Base-by-base conservation (phyloP, 495 filamentous ascomycete genomes). In the Xylaria telfairii region DNA sequence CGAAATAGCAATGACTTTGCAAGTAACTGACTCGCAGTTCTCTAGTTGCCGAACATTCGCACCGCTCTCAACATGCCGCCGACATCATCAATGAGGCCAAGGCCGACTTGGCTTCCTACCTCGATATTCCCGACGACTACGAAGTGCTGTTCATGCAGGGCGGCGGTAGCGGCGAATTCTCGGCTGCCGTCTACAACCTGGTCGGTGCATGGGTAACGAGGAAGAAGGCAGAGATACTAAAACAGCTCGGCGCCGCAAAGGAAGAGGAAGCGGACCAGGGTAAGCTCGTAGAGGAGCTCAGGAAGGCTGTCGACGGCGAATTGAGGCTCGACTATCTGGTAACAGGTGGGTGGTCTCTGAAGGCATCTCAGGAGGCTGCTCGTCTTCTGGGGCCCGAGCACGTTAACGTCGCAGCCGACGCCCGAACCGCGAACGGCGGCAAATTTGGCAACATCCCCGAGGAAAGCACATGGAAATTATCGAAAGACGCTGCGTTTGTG, bases 301-400 rank as follows among this genome's bases (percentile, higher is more conserved):
- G 87, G 72, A 78, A n/a, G n/a, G n/a, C n/a, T n/a, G n/a, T n/a
- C n/a, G n/a, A n/a, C n/a, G n/a, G n/a, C n/a, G n/a, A n/a, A n/a
- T n/a, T n/a, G n/a, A n/a, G n/a, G n/a, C n/a, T 93, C 28, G 93
- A 95, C 75, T 96, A 96, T 73, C 81, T 95, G 0, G 88, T 95
- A 13, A 95, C 93, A 51, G 93, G 93, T 62, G 32, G 67, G 7
- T 68, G 93, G 93, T 92, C 90, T 41, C 82, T 91, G 70, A 95
- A 95, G 79, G 92, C 92, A 26, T 88, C 86, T 39, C 90, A 92
- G 77, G 93, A 96, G 78, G 92, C 91, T 24, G 82, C 82, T 30
- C 82, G 91, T 39, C 76, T 96, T 6, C 76, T 93, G 0, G 92
- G 92, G 6, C 78, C 87, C 4, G 85, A 89, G 70, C 84, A 91